Conservation (phyloP, 129 eudicot genomes). For the Cynara cardunculus region DNA sequence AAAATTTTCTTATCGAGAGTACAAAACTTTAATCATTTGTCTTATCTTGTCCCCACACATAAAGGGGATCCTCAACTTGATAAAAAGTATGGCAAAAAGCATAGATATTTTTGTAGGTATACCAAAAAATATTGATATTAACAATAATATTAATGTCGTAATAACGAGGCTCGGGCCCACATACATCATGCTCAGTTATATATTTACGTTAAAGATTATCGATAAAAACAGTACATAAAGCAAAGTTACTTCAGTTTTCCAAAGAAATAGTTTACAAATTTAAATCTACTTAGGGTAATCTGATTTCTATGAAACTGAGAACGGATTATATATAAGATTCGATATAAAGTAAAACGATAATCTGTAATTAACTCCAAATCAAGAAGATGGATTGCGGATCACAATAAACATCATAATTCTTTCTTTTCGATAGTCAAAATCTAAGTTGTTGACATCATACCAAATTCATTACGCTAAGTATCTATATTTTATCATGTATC, state of each 20-base stretch:
- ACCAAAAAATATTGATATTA: not conserved
- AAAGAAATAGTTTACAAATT: too few relatives aligned
- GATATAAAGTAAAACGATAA: not conserved
- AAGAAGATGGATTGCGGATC: not conserved
- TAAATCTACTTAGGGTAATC: not conserved
- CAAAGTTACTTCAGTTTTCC: not conserved
- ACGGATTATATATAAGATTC: too few relatives aligned
- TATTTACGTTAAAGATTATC: not conserved
- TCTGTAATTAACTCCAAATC: not conserved
- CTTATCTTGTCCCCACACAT: not conserved
- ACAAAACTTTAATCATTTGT: not conserved
- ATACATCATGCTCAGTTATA: not conserved
- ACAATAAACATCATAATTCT: not conserved
- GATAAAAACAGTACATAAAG: too few relatives aligned
- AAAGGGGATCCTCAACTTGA: not conserved
- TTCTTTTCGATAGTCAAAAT: not conserved
- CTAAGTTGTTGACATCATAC: not conserved
- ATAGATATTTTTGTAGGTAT: not conserved
- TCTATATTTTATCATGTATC: not conserved
- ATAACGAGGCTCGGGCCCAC: not conserved
- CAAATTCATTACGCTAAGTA: not conserved
- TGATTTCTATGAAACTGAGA: not conserved
- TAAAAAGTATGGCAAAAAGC: not conserved
- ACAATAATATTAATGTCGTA: not conserved
- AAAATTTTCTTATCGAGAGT: not conserved